phyloP scores from a whole-genome alignment of 2,329 filamentous ascomycete species.

The Fusarium sp. region DNA sequence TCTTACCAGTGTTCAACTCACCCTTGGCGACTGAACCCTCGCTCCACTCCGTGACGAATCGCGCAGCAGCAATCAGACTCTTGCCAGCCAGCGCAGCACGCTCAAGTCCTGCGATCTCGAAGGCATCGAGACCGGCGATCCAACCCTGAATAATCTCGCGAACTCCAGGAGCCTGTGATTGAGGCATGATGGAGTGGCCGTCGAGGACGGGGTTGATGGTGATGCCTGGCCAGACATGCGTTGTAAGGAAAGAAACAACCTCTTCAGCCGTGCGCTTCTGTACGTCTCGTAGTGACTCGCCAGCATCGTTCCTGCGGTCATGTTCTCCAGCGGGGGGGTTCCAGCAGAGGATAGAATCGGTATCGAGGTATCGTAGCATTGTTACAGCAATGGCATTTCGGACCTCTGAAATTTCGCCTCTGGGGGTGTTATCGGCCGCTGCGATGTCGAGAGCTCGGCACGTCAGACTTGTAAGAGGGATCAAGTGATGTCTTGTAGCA shows the following conservation, averaged over 20 bases:
- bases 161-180: constrained; percentile 78
- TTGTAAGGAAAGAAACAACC: constrained; percentile 77
- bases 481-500: constrained; percentile 85
- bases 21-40: constrained; percentile 70
- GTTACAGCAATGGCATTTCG: constrained; percentile 73
- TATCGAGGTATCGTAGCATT: constrained; percentile 87
- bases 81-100: constrained; percentile 86
- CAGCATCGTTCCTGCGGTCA: constrained; percentile 58
- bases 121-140: constrained; percentile 77
- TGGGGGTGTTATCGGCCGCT: constrained; percentile 65
- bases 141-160: constrained; percentile 81
- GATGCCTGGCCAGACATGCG: constrained; percentile 84
- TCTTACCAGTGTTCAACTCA: constrained; percentile 46
- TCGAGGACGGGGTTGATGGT: constrained; percentile 85
- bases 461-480: constrained; percentile 87
- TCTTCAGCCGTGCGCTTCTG: constrained; percentile 77
- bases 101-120: constrained; percentile 89
- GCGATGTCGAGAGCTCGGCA: constrained; percentile 86
- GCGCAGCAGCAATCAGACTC: constrained; percentile 80
- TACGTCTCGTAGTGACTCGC: constrained; percentile 73
- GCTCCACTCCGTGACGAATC: constrained; percentile 89
- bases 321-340: constrained; percentile 66
- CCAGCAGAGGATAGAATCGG: constrained; percentile 94
- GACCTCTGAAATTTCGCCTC: constrained; percentile 59
- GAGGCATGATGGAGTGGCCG: constrained; percentile 78